Evolutionary conservation across 2,329 filamentous ascomycete species (phyloP).

Genomic region (Phialemonium atrogriseum): DNA sequence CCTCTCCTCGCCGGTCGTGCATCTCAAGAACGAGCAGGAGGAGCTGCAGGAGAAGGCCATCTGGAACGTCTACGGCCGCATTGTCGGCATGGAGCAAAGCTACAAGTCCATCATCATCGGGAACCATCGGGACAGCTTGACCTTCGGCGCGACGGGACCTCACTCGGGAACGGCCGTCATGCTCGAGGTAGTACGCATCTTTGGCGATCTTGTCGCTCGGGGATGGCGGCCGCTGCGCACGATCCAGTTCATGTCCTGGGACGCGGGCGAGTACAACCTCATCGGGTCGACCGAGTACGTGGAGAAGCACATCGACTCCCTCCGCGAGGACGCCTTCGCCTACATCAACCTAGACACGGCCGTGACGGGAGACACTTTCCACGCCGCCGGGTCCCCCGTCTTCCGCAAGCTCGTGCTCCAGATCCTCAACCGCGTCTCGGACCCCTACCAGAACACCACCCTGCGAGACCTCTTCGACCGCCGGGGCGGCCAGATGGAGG

Average conservation of each 20-base stretch:
- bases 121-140: conserved; percentile 90
- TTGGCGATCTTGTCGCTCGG: conserved; percentile 65
- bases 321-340: conserved; percentile 69
- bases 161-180: conserved; percentile 86
- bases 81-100: conserved; percentile 74
- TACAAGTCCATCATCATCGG: conserved; percentile 83
- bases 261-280: conserved; percentile 85
- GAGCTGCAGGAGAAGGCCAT: conserved; percentile 76
- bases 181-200: conserved; percentile 78
- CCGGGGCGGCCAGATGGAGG: conserved; percentile 50
- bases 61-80: conserved; percentile 83
- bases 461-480: conserved; percentile 71
- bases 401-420: conserved; percentile 65
- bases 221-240: conserved; percentile 92
- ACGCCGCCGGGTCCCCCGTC: conserved; percentile 72
- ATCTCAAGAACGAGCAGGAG: conserved; percentile 79
- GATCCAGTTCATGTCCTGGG: conserved; percentile 96
- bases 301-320: conserved; percentile 66
- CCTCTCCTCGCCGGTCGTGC: conserved; percentile 64
- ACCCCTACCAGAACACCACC: conserved; percentile 64
- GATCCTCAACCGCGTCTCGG: conserved; percentile 64
- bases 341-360: conserved; percentile 90
- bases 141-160: conserved; percentile 77
- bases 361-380: conserved; percentile 66
- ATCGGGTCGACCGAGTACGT: conserved; percentile 94